Evolutionary conservation across 1,139 yeast genomes (phyloP), one percentile per base, ranked within the genome.

Genomic region (Kluyveromyces marxianus): DNA sequence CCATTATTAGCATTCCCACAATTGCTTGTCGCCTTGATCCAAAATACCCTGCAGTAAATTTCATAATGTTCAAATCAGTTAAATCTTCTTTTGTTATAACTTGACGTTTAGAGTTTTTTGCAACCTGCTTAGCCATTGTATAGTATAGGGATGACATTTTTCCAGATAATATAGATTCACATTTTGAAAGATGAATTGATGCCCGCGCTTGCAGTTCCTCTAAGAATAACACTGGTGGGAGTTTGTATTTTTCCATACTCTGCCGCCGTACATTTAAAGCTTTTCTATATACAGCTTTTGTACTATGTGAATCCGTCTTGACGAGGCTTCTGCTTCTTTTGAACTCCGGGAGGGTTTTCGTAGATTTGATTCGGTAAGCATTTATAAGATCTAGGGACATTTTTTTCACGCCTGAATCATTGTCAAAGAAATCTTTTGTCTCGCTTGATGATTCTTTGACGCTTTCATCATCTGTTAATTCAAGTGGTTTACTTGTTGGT

Each of bases 1-100:
- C 52, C 35, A 63, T 49, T 39, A 76, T 69, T 48, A 63, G 52
- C 28, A 62, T 59, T 1, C 82, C 74, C 1, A 83, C 71, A 14
- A 67, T 60, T 46, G 74, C 68, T 52, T 82, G 86, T 45, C 88
- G 65, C 48, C 71, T 69, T 36, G 75, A 62, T 0, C 90, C 90
- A 53, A 75, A 74, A 55, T 74, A 83, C 0, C 90, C 90, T n/a
- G 79, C 79, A 7, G 69, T 66, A 53, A 75, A 80, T 26, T 60
- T 54, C 10, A 63, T 54, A 67, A 81, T 72, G 31, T 77, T 71
- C 25, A 80, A 58, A 10, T 63, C 64, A 55, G 74, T 66, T 40
- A 76, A 68, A 41, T 80, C 85, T 26, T 65, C 59, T 25, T 66
- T 67, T 3, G 82, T 69, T 53, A 83, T 65, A 0, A 74, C 65